Conservation (phyloP, 2,329 filamentous ascomycete genomes). For the Fusarium udum region DNA sequence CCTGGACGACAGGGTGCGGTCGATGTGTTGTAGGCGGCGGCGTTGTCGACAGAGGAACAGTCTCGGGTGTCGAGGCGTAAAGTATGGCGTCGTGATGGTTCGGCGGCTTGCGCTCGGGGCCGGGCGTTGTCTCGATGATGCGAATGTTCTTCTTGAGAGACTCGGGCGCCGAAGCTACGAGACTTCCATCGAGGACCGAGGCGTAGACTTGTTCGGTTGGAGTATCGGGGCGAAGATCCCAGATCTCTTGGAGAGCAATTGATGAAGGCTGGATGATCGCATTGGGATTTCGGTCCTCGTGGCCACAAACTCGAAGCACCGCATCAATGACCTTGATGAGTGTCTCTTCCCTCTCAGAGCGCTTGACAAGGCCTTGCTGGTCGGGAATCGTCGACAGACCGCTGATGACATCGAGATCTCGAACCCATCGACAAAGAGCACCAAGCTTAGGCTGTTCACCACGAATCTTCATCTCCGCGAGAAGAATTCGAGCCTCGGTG, state of each 20-base stretch:
- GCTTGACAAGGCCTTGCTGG: slow-evolving; percentile 49
- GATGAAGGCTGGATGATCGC: slow-evolving; percentile 47
- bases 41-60: slow-evolving; percentile 60
- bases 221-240: slow-evolving; percentile 63
- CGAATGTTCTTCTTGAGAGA: slow-evolving; percentile 57
- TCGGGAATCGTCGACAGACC: slow-evolving; percentile 67
- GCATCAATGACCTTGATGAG: slow-evolving; percentile 70
- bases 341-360: slow-evolving; percentile 60
- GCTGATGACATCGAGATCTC: slow-evolving; percentile 74
- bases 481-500: slow-evolving; percentile 69
- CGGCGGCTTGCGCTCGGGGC: slow-evolving; percentile 69
- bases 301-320: slow-evolving; percentile 70
- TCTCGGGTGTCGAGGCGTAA: slow-evolving; percentile 67
- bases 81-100: slow-evolving; percentile 74
- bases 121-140: slow-evolving; percentile 69
- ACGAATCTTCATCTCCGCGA: slow-evolving; percentile 77
- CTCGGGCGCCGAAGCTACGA: slow-evolving; percentile 54
- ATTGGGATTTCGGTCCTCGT: slow-evolving; percentile 60
- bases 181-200: slow-evolving; percentile 67
- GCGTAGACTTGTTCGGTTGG: slow-evolving; percentile 59
- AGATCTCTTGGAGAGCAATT: slow-evolving; percentile 67
- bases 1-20: slow-evolving; percentile 70
- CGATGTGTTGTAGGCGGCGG: slow-evolving; percentile 61
- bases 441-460: slow-evolving; percentile 72
- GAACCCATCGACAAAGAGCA: slow-evolving; percentile 76